Evolutionary conservation across 2,329 filamentous ascomycete genomes (phyloP), one percentile per base, ranked within the genome.

Genomic region (Trichoderma arundinaceum): DNA sequence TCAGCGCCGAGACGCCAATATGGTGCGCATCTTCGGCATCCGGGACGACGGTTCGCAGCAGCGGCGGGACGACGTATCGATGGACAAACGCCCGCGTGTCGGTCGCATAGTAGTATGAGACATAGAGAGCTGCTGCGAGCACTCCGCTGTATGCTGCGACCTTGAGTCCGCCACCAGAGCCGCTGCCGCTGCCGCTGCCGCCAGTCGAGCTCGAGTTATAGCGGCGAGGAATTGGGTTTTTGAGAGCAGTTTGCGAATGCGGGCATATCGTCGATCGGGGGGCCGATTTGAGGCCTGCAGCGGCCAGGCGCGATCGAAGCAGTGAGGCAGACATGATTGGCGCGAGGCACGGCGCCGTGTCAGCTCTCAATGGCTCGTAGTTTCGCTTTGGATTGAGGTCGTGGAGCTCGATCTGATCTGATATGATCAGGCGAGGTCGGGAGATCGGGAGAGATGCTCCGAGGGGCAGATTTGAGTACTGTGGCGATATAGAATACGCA

Each of bases 11-110:
- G 2, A 92, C 92, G 58, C 92, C 91, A 22, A 84, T 82, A 73
- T 96, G 90, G 76, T 99, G 95, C n/a, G 94, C 95, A 44, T 96
- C 92, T 77, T 99, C 95, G 66, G 90, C 90, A 72, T 95, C 91
- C 4, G 89, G 84, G 76, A 87, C 90, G 66, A 91, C 66, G 60
- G 83, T 78, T 57, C 92, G 88, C 4, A 95, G 74, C 17, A 88
- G 74, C 0, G 85, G 90, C 2, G 91, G 88, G 13, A 90, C 81
- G 35, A 90, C 77, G 77, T 86, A 92, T 72, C 84, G 85, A 77
- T 94, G 90, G 66, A 89, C 74, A 66, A 87, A 90, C 48, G 90
- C 88, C 68, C 91, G 83, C 7, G 90, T 92, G 75, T 93, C 91
- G 62, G 90, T 92, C n/a, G 82, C 78, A 73, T 92, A 92, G 68